These are phyloP conservation scores for Pisolithus microcarpus DNA, from an alignment of 768 basidiomycete genomes.

Conservation along the genomic window DNA sequence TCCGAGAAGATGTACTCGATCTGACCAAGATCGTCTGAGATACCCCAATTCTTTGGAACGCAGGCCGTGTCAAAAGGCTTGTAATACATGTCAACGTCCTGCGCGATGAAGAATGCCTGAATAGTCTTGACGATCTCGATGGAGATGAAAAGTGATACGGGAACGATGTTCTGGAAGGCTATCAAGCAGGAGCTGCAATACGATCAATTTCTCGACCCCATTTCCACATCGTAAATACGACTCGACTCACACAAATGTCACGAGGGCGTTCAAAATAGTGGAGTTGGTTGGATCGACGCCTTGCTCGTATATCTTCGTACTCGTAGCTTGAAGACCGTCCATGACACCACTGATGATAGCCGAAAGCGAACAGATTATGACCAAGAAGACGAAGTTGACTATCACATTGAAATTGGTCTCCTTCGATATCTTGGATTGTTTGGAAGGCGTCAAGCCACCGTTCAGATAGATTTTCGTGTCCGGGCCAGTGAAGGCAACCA, in stretches of 20 bases:
- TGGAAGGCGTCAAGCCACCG: conserved; percentile 90
- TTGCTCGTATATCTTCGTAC: conserved; percentile 64
- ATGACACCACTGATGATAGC: conserved; percentile 73
- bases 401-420: conserved; percentile 98
- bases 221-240: not conserved
- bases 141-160: conserved; percentile 92
- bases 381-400: conserved; percentile 81
- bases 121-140: conserved; percentile 98
- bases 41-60: conserved; percentile 96
- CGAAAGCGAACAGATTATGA: conserved; percentile 67
- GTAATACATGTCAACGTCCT: conserved; percentile 97
- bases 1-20: conserved; percentile 94
- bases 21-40: conserved; percentile 96
- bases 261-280: conserved; percentile 62
- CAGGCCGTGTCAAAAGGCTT: conserved; percentile 78
- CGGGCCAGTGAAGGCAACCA: conserved; percentile 90
- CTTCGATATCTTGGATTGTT: conserved; percentile 94
- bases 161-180: conserved; percentile 96
- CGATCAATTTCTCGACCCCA: conserved; percentile 4
- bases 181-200: conserved; percentile 75
- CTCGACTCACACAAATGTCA: conserved; percentile 81
- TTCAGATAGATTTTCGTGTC: conserved; percentile 93
- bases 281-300: conserved; percentile 58
- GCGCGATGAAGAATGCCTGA: conserved; percentile 93
- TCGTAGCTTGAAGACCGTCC: conserved; percentile 54